Evolutionary conservation across 1,284 basidiomycete species (phyloP).

Genomic region (Cystobasidium slooffiae): DNA sequence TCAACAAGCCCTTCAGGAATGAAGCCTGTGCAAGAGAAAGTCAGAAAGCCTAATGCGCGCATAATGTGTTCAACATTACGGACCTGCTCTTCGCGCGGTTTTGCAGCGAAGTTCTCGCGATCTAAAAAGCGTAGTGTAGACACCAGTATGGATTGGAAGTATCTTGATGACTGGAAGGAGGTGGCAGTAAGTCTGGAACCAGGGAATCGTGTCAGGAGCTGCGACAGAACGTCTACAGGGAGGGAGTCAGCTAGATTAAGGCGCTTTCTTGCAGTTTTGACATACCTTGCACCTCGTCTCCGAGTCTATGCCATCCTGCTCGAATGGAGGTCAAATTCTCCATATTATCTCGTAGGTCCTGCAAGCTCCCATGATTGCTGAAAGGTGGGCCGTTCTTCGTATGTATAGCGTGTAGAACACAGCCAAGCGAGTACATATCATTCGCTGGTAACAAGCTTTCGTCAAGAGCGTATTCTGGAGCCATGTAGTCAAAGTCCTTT

Average conservation of each 20-base stretch:
- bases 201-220: slow-evolving; percentile 78
- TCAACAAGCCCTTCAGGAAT: slow-evolving; percentile 77
- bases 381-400: slow-evolving; percentile 86
- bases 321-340: slow-evolving; percentile 63
- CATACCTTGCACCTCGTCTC: slow-evolving; percentile 52
- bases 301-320: slow-evolving; percentile 53
- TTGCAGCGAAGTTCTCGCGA: slow-evolving; percentile 90
- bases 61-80: slow-evolving; percentile 65
- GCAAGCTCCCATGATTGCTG: slow-evolving; percentile 80
- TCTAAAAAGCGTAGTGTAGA: slow-evolving; percentile 96
- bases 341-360: slow-evolving; percentile 76
- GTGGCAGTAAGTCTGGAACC: slow-evolving; percentile 73
- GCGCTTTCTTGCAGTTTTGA: too few relatives aligned
- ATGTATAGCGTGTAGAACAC: slow-evolving; percentile 82
- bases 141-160: slow-evolving; percentile 96
- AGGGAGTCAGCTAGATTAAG: too few relatives aligned
- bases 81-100: slow-evolving; percentile 92
- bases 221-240: slow-evolving; percentile 75
- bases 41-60: neutral
- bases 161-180: slow-evolving; percentile 77
- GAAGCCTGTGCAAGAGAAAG: slow-evolving; percentile 11
- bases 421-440: slow-evolving; percentile 94
- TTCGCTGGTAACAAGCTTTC: slow-evolving; percentile 82
- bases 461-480: slow-evolving; percentile 93
- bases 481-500: slow-evolving; percentile 93